Conservation (phyloP, 2,329 filamentous ascomycete genomes). For the Phaeosphaeriaceae sp. region DNA sequence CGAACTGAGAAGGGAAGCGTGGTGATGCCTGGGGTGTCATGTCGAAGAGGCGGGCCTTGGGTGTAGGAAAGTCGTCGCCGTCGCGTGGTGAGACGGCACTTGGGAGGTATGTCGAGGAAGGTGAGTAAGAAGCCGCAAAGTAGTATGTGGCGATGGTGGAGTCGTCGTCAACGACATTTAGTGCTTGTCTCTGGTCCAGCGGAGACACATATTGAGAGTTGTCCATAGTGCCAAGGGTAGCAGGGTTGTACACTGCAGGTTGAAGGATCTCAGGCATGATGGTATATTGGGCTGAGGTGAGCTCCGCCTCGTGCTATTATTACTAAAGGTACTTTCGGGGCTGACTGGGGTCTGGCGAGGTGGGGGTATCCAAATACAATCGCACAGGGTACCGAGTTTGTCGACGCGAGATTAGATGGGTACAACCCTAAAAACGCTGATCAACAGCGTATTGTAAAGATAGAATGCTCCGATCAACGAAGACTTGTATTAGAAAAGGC, state of each 20-base stretch:
- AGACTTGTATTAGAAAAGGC: constrained; percentile 33
- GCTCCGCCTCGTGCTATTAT: constrained; percentile 47
- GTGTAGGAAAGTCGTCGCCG: constrained; percentile 72
- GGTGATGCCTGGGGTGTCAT: constrained; percentile 54
- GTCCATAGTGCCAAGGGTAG: constrained; percentile 33
- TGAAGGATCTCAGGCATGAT: constrained; percentile 56
- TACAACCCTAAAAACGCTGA: constrained; percentile 45
- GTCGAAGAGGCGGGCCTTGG: constrained; percentile 70
- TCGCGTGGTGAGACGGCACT: constrained; percentile 52
- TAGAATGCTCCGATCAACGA: constrained; percentile 56
- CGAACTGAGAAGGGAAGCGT: constrained; percentile 52
- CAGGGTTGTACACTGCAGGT: constrained; percentile 57
- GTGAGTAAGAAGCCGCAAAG: constrained; percentile 47
- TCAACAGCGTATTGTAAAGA: constrained; percentile 54
- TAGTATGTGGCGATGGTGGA: constrained; percentile 43
- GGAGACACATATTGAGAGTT: constrained; percentile 49
- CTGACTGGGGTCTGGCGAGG: constrained; percentile 23
- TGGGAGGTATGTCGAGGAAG: constrained; percentile 38
- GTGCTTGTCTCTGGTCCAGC: constrained; percentile 64
- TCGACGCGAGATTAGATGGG: constrained; percentile 44
- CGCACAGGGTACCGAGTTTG: constrained; percentile 21
- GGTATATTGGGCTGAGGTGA: constrained; percentile 46
- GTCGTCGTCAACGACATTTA: constrained; percentile 67
- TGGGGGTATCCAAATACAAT: constrained; percentile 28
- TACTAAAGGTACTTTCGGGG: constrained; percentile 39